phyloP scores from a whole-genome alignment of 2,329 filamentous ascomycete genomes.

The Corniculantispora saksenae region DNA sequence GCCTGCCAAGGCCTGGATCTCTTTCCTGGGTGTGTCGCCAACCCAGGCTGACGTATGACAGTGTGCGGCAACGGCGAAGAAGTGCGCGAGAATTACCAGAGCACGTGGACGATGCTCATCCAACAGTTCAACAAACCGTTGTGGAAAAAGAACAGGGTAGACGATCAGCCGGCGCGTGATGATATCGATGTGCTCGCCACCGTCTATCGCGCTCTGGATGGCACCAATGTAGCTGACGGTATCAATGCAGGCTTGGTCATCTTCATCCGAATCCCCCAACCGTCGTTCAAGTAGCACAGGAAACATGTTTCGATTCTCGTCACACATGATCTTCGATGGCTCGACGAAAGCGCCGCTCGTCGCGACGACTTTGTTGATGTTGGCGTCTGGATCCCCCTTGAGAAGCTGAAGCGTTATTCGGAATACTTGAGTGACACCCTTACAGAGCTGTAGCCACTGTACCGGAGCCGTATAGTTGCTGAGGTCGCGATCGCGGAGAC shows the following conservation, averaged over 20 bases:
- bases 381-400: constrained; percentile 19
- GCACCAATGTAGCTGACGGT: constrained; percentile 24
- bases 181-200: constrained; percentile 20
- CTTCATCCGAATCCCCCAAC: constrained; percentile 16
- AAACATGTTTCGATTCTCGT: constrained; percentile 14
- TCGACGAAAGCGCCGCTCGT: constrained; percentile 20
- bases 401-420: constrained; percentile 20
- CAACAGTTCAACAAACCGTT: constrained; percentile 23
- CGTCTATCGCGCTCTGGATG: constrained; percentile 20
- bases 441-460: constrained; percentile 29
- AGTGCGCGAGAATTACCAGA: constrained; percentile 28
- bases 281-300: constrained; percentile 19
- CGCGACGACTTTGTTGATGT: constrained; percentile 22
- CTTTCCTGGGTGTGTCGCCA: constrained; percentile 16
- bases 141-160: constrained; percentile 25
- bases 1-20: constrained; percentile 19
- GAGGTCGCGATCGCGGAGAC: constrained; percentile 23
- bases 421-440: constrained; percentile 26
- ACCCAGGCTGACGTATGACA: constrained; percentile 23
- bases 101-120: constrained; percentile 24
- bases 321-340: constrained; percentile 9
- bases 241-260: constrained; percentile 23
- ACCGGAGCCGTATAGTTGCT: constrained; percentile 27
- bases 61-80: constrained; percentile 25
- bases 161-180: constrained; percentile 24